Evolutionary conservation across 2,329 filamentous ascomycete genomes (phyloP), one percentile per base, ranked within the genome.

Genomic region (Talaromyces sp.): DNA sequence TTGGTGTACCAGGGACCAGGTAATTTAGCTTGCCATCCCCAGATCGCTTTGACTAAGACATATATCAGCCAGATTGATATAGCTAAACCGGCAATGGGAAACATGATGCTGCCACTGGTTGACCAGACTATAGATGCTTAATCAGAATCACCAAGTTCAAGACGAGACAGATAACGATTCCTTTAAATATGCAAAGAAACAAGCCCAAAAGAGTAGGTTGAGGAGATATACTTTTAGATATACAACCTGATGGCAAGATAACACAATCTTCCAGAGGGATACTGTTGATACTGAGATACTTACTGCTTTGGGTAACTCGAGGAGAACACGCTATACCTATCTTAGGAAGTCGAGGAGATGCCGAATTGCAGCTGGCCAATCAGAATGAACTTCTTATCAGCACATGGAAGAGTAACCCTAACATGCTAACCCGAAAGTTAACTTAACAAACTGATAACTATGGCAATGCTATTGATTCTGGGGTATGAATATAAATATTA

Each of bases 1-100:
- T 53, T 61, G 17, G 69, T 69, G 45, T 67, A 67, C 65, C 65
- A 68, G 1, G 68, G 69, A 0, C 69, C 69, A 8, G 69, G 68
- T 6, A 71, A 15, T 15, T 64, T 57, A 25, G 58, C 31, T 39
- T 57, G 55, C 55, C 55, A 57, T 25, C 55, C 55, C 22, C 35
- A 52, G 17, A 52, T 15, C 36, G 55, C 22, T 52, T 43, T 41
- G 45, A 31, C 39, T 2, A 57, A 5, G n/a, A 52, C 33, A 13
- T 43, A 51, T 28, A 52, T 2, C 17, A 52, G 7, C 55, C 55
- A 57, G 13, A 9, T n/a, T 13, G 19, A 35, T 51, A 39, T 19
- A 3, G 31, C 36, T n/a, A 52, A 28, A 36, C 55, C 25, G 3
- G 37, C 17, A 19, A 57, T 52, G 1, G 19, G 10, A 2, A 52